These are phyloP conservation scores for Hypoxylon sp. DNA, from an alignment of 2,329 filamentous ascomycete species.

Conservation along the genomic window DNA sequence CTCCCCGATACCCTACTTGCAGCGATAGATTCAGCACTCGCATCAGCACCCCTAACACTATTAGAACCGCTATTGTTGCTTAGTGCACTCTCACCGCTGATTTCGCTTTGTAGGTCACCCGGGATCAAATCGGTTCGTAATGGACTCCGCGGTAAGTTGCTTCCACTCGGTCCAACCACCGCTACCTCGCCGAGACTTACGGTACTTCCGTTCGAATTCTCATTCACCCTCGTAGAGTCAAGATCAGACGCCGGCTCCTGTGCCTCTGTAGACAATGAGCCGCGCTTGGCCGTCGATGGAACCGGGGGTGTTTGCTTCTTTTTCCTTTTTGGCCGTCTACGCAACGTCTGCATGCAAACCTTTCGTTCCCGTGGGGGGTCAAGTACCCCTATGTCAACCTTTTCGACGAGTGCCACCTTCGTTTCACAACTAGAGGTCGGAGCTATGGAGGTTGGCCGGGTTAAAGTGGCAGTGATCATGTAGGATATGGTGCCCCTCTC, in stretches of 20 bases:
- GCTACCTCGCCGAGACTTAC: slow-evolving; percentile 59
- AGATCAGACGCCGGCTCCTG: slow-evolving; percentile 57
- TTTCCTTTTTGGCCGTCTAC: slow-evolving; percentile 76
- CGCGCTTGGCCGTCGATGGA: slow-evolving; percentile 53
- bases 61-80: slow-evolving; percentile 77
- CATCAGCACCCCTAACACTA: slow-evolving; percentile 62
- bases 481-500: slow-evolving; percentile 95
- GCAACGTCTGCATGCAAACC: slow-evolving; percentile 89
- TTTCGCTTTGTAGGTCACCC: slow-evolving; percentile 75
- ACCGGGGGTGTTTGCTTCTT: slow-evolving; percentile 65
- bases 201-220: slow-evolving; percentile 60
- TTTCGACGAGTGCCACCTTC: slow-evolving; percentile 84
- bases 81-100: slow-evolving; percentile 78
- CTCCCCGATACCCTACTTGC: slow-evolving; percentile 67
- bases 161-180: slow-evolving; percentile 53
- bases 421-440: slow-evolving; percentile 85
- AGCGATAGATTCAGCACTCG: slow-evolving; percentile 64
- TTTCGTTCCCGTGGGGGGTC: slow-evolving; percentile 81
- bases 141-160: slow-evolving; percentile 59
- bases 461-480: slow-evolving; percentile 89
- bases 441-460: slow-evolving; percentile 87
- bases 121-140: slow-evolving; percentile 53
- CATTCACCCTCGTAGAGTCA: slow-evolving; percentile 57
- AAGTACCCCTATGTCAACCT: slow-evolving; percentile 85
- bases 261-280: slow-evolving; percentile 60